Conservation (phyloP, 225 moss, liverwort and hornwort species). For the Bryoerythrophyllum caledonicum region DNA sequence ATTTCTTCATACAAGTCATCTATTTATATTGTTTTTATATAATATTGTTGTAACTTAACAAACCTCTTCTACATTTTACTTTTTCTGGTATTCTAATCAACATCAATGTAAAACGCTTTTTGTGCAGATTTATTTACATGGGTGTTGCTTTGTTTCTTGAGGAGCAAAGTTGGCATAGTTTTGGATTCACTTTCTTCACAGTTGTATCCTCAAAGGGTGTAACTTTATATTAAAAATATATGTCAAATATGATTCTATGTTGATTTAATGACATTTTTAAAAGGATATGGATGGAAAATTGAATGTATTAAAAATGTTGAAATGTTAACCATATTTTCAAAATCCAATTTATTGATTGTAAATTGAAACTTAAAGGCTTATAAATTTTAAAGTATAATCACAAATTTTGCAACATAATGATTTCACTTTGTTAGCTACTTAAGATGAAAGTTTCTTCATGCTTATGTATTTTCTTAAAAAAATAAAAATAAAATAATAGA, state of each 20-base stretch:
- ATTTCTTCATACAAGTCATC: background rate
- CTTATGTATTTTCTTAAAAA: no score
- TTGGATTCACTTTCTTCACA: slow-evolving; percentile 90
- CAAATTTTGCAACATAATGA: no score
- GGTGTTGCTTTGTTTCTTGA: slow-evolving; percentile 90
- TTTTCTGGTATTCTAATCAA: background rate
- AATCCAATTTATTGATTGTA: background rate
- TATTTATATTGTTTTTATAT: no score
- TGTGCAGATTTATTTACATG: slow-evolving; percentile 84
- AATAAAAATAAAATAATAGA: no score
- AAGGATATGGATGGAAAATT: background rate
- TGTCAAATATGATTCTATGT: background rate
- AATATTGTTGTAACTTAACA: accelerated
- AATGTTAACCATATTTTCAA: background rate
- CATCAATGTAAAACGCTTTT: background rate
- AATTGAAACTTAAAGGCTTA: no score
- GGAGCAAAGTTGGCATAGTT: slow-evolving; percentile 85
- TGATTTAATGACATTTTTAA: background rate
- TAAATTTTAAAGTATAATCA: no score
- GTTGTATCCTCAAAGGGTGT: slow-evolving; percentile 63
- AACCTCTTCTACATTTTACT: accelerated
- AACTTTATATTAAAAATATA: background rate
- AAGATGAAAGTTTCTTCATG: no score
- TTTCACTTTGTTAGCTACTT: no score
- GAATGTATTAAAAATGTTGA: background rate